Percentiles rank a stretch among this genome's conserved stretches.
Evolutionary conservation across 768 basidiomycete species (phyloP).

Genomic region (Xerocomellus amylosporus): DNA sequence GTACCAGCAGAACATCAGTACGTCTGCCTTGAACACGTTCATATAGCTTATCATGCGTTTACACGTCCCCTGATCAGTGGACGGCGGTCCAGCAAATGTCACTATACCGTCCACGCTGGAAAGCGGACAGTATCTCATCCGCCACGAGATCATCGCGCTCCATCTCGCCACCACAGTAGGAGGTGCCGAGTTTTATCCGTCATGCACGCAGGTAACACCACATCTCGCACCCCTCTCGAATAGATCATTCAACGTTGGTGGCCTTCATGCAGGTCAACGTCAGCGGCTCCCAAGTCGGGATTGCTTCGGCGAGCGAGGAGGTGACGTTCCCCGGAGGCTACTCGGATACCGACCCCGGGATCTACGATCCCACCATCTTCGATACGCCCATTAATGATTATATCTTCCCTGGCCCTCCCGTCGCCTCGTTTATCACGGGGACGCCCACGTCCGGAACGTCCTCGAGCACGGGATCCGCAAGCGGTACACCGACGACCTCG

Average conservation of each 20-base stretch:
- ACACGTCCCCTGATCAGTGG: slow-evolving; percentile 29
- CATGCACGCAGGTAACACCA: slow-evolving; percentile 48
- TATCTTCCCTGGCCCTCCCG: slow-evolving; percentile 54
- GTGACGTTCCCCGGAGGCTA: slow-evolving; percentile 75
- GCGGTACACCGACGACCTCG: neutral
- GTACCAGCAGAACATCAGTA: slow-evolving; percentile 55
- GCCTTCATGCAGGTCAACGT: slow-evolving; percentile 44
- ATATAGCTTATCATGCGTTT: neutral
- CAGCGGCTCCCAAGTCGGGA: slow-evolving; percentile 51
- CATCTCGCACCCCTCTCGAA: neutral
- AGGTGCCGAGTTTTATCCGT: slow-evolving; percentile 80
- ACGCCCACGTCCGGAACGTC: slow-evolving; percentile 15
- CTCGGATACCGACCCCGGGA: slow-evolving; percentile 65
- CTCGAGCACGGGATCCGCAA: slow-evolving; percentile 1
- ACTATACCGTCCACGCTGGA: slow-evolving; percentile 51
- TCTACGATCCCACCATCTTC: slow-evolving; percentile 50
- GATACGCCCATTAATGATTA: slow-evolving; percentile 28
- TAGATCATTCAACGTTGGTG: neutral
- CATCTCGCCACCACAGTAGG: slow-evolving; percentile 56
- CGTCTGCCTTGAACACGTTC: slow-evolving; percentile 19
- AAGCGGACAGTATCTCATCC: slow-evolving; percentile 70
- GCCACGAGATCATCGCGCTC: slow-evolving; percentile 78
- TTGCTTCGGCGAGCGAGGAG: slow-evolving; percentile 45
- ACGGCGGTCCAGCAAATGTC: slow-evolving; percentile 39
- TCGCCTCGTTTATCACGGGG: slow-evolving; percentile 41